Evolutionary conservation across 306 rosid genomes (phyloP), one percentile per base, ranked within the genome.

Genomic region (Gynostemma pentaphyllum): DNA sequence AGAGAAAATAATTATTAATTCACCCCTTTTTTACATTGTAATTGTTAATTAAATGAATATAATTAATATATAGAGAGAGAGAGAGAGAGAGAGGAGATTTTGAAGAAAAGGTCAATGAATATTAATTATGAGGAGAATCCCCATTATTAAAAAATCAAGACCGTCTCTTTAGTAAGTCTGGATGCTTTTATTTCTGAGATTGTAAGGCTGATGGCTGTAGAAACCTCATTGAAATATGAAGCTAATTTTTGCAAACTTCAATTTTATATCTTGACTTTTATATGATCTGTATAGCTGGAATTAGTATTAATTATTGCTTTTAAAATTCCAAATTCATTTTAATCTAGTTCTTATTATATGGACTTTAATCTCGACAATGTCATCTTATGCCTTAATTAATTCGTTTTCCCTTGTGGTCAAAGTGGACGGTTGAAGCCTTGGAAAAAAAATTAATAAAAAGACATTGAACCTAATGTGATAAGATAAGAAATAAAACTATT

Each of bases 121-220:
- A 73, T 48, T 62, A 24, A 78, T 70, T 75, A 70, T 40, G 75
- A 71, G 71, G 83, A 75, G 68, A 76, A 70, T 65, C 67, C 60
- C 65, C 62, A 5, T 30, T 67, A 24, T 72, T 34, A 36, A 0
- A 59, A 24, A 67, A 67, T 39, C 47, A 42, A 46, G 69, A 71
- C 28, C 55, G n/a, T n/a, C n/a, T n/a, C n/a, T n/a, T n/a, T n/a
- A n/a, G n/a, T n/a, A n/a, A 27, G 2, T 28, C 37, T 28, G 16
- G 16, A 29, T 47, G 27, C 16, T 49, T 49, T 49, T 47, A 45
- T 22, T 21, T 21, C 3, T 46, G 4, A 45, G 3, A 45, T 23
- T 45, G 23, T n/a, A 9, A 16, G 7, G 50, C 22, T 44, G 48
- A 19, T 46, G 27, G 52, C 13, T 7, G 13, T 14, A 16, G 21